A percentile compares a stretch with the other conserved stretches of the same genome.
Evolutionary conservation across 805 yeast species (phyloP).

Genomic region (Kluyveromyces aestuarii): DNA sequence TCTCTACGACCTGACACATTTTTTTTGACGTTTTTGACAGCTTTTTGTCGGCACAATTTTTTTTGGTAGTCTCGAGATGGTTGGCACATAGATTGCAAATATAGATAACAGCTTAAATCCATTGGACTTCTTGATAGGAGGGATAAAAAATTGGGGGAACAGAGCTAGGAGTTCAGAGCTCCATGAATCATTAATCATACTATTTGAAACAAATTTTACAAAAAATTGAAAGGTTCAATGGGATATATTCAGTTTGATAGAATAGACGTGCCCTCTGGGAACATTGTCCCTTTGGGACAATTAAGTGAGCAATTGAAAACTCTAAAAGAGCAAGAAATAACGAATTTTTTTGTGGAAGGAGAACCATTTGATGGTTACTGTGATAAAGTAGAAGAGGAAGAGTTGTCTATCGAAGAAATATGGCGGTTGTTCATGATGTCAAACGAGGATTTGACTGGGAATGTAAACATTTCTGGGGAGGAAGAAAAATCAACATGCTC

Average conservation of each 20-base stretch:
- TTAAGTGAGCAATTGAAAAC: slow-evolving; percentile 5
- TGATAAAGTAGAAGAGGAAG: not conserved
- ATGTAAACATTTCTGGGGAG: not conserved
- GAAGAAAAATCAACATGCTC: not conserved
- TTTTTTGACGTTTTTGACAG: not conserved
- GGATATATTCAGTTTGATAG: slow-evolving; percentile 9
- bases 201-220: too few species aligned
- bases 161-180: too few species aligned
- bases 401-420: not conserved
- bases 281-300: slow-evolving; percentile 7
- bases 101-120: not conserved
- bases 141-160: too few species aligned
- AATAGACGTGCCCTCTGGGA: slow-evolving; percentile 7
- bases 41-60: not conserved
- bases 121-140: not conserved
- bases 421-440: not conserved
- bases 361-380: not conserved
- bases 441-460: not conserved
- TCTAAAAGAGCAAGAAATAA: not conserved
- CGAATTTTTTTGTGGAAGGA: not conserved
- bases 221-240: not conserved
- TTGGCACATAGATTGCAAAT: not conserved
- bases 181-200: too few species aligned
- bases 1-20: not conserved
- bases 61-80: not conserved